phyloP scores from a whole-genome alignment of 768 basidiomycete genomes.

The Tricholoma saponaceum region DNA sequence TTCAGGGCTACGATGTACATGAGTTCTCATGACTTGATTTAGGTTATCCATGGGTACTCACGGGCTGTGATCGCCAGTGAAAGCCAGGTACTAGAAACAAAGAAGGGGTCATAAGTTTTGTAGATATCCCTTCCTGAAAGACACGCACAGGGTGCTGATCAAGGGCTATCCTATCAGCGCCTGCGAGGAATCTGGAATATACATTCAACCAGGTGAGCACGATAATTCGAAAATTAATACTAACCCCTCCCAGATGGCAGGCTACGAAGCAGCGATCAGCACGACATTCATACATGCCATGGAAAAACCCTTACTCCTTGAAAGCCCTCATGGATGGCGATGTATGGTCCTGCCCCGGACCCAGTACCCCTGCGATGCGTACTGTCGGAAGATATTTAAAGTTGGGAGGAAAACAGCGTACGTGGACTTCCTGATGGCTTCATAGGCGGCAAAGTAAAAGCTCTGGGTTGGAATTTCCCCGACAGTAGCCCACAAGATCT shows the following conservation, averaged over 20 bases:
- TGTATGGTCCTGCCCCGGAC: conserved; percentile 60
- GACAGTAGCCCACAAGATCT: conserved; percentile 48
- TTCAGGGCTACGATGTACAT: conserved; percentile 26
- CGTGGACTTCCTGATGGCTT: conserved; percentile 40
- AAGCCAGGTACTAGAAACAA: conserved; percentile 40
- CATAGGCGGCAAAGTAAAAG: conserved; percentile 54
- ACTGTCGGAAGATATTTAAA: conserved; percentile 35
- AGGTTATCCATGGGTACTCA: conserved; percentile 19
- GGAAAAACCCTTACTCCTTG: conserved; percentile 43
- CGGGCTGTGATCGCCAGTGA: conserved; percentile 37
- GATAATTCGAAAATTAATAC: conserved; percentile 14
- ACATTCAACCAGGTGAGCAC: not conserved
- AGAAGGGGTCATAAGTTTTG: conserved; percentile 27
- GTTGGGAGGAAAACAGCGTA: conserved; percentile 21
- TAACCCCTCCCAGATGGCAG: conserved; percentile 42
- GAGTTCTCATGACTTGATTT: conserved; percentile 2
- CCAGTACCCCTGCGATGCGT: conserved; percentile 71
- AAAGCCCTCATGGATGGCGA: conserved; percentile 50
- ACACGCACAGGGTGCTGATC: conserved; percentile 53
- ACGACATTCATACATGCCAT: conserved; percentile 9
- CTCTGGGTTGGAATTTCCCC: conserved; percentile 49
- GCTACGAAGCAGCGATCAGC: conserved; percentile 22
- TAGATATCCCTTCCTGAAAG: not conserved
- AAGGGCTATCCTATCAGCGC: conserved; percentile 56
- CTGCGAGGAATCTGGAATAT: conserved; percentile 38